phyloP scores from a whole-genome alignment of 2,329 filamentous ascomycete genomes.

The Pseudogymnoascus sp. region DNA sequence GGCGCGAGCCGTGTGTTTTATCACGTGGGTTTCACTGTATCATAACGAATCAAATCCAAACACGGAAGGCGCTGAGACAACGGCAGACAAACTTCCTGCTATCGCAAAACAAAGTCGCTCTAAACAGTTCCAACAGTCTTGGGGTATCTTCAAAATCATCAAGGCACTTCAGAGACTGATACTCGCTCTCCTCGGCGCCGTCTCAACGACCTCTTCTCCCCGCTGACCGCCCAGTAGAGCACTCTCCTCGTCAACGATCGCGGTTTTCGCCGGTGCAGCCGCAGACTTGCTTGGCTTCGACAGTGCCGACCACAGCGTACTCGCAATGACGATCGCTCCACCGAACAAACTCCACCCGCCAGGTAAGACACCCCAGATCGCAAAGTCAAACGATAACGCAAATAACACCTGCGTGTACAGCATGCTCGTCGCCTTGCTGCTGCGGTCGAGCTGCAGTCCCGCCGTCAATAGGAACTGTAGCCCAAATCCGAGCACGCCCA shows the following conservation, averaged over 20 bases:
- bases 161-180: constrained; percentile 11
- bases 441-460: constrained; percentile 47
- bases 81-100: not conserved
- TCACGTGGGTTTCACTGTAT: not conserved
- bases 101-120: not conserved
- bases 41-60: not conserved
- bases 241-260: constrained; percentile 24
- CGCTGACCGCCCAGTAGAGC: constrained; percentile 20
- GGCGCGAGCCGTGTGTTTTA: not conserved
- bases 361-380: constrained; percentile 26
- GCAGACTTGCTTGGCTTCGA: constrained; percentile 17
- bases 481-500: constrained; percentile 68
- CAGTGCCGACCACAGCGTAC: constrained; percentile 26
- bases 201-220: constrained; percentile 15
- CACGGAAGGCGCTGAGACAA: not conserved
- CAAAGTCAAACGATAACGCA: constrained; percentile 35
- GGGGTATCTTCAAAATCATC: not conserved
- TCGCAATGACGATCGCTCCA: constrained; percentile 24
- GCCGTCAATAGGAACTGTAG: constrained; percentile 83
- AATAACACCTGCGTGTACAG: constrained; percentile 65
- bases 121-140: not conserved
- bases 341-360: constrained; percentile 25
- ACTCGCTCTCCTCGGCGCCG: constrained; percentile 16
- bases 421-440: constrained; percentile 47
- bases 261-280: not conserved